Evolutionary conservation across 2,329 filamentous ascomycete genomes (phyloP), one percentile per base, ranked within the genome.

Genomic region (Colletotrichum theobromicola): DNA sequence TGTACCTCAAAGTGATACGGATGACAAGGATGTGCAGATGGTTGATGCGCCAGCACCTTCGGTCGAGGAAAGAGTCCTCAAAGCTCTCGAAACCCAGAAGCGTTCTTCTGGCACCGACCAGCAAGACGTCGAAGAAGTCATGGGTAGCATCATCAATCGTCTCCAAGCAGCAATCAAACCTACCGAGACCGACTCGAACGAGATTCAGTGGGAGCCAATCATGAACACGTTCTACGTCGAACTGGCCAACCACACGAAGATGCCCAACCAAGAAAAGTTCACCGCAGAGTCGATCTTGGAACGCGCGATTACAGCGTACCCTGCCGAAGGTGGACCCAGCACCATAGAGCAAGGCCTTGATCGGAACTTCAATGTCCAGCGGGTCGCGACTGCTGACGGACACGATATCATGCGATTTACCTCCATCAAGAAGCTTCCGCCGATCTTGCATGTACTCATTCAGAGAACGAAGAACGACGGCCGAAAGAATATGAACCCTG

Each of bases 111-210:
- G 89, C 4, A 90, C 89, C 1, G 88, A 95, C 37, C 97, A 99
- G 81, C 96, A 99, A 84, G 97, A 99, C 84, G 96, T 98, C 6
- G 95, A 95, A 15, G 97, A 99, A 83, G 96, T 98, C 60, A 96
- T 98, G 86, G 95, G 95, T 73, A 97, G 96, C 79, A 94, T 98
- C 30, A 91, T 98, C 73, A 95, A 96, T 80, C 94, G 97, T 65
- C 88, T 98, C n/a, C 94, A 97, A 79, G 95, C 94, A 67, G 96
- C 96, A 4, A 96, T 98, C 80, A 92, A 90, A 72, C 90, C 95
- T 7, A 89, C 89, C n/a, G 86, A 90, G 37, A 91, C 94, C 74
- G 82, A 86, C 72, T 85, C 88, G 8, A 86, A 92, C 58, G 94
- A 93, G 4, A 93, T 97, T 77, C 96, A 98, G 82, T 85, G 92